Conservation (phyloP, 441 rosid species). For the Erodium texanum region DNA sequence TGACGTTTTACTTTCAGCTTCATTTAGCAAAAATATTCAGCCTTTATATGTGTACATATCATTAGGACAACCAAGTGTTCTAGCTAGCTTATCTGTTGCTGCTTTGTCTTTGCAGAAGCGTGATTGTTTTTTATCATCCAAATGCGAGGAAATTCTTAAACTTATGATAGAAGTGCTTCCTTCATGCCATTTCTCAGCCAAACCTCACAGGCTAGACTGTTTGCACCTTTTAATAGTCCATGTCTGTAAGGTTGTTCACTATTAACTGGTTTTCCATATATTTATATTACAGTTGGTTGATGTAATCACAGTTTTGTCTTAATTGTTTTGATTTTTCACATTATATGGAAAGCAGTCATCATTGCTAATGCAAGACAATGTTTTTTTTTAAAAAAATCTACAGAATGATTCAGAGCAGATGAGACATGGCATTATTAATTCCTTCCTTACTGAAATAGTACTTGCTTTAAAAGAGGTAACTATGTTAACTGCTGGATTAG, state of each 20-base stretch:
- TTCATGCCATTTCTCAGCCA: conserved; percentile 81
- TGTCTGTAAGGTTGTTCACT: conserved; percentile 42
- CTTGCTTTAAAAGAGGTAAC: conserved; percentile 88
- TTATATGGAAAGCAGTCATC: not conserved
- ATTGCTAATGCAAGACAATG: not conserved
- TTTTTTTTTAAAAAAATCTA: conserved; percentile 14
- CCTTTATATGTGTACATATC: no score
- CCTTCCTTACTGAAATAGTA: conserved; percentile 79
- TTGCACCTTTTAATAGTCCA: conserved; percentile 62
- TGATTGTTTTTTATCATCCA: conserved; percentile 47
- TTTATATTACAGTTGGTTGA: not conserved
- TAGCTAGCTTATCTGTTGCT: conserved; percentile 8
- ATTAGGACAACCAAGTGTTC: not conserved
- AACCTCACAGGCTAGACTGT: conserved; percentile 84
- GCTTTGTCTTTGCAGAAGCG: conserved; percentile 34
- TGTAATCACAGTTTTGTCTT: no score
- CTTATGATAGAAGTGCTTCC: conserved; percentile 66
- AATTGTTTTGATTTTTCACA: no score
- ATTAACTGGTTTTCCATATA: not conserved
- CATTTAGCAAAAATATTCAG: not conserved
- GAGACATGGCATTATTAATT: conserved; percentile 40
- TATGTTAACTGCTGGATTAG: conserved; percentile 10
- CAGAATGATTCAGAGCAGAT: conserved; percentile 62
- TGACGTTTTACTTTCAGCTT: not conserved
- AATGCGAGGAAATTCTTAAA: conserved; percentile 51